phyloP scores from a whole-genome alignment of 2,329 filamentous ascomycete species.

The Sphaerulina populicola region DNA sequence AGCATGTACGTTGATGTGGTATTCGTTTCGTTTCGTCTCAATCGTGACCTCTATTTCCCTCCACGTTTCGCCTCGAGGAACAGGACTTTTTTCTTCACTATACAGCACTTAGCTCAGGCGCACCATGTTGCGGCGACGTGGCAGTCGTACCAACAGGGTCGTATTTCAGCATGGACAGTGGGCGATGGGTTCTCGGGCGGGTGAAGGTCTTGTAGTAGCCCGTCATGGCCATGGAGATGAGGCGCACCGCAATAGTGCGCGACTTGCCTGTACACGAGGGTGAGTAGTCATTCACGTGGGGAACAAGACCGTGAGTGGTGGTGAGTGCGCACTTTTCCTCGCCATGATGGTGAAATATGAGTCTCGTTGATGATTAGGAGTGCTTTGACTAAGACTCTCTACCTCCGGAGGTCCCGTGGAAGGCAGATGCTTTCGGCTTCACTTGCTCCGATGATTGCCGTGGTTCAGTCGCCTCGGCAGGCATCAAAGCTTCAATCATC shows the following conservation, averaged over 20 bases:
- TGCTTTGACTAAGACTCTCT: neutral
- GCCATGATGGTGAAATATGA: slow-evolving; percentile 19
- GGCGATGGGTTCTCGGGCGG: slow-evolving; percentile 68
- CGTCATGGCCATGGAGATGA: slow-evolving; percentile 97
- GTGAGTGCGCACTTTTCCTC: slow-evolving; percentile 26
- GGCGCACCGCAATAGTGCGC: slow-evolving; percentile 83
- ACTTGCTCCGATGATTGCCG: neutral
- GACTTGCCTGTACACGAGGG: slow-evolving; percentile 59
- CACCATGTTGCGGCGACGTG: neutral
- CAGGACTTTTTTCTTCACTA: slow-evolving; percentile 89
- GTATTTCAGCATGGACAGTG: slow-evolving; percentile 97
- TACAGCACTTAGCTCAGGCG: neutral
- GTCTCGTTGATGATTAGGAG: neutral
- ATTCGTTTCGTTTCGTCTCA: neutral
- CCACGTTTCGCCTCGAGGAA: slow-evolving; percentile 90
- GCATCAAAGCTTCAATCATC: neutral
- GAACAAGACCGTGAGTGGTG: neutral
- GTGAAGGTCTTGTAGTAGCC: slow-evolving; percentile 92
- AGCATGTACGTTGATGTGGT: neutral
- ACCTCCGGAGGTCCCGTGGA: too few species aligned
- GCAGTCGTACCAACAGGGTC: slow-evolving; percentile 76
- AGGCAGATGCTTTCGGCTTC: neutral
- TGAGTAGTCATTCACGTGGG: neutral
- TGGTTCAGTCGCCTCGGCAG: neutral
- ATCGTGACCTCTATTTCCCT: slow-evolving; percentile 32